Evolutionary conservation across 176 grass and related monocot species (phyloP).

Genomic region (Paspalum notatum): DNA sequence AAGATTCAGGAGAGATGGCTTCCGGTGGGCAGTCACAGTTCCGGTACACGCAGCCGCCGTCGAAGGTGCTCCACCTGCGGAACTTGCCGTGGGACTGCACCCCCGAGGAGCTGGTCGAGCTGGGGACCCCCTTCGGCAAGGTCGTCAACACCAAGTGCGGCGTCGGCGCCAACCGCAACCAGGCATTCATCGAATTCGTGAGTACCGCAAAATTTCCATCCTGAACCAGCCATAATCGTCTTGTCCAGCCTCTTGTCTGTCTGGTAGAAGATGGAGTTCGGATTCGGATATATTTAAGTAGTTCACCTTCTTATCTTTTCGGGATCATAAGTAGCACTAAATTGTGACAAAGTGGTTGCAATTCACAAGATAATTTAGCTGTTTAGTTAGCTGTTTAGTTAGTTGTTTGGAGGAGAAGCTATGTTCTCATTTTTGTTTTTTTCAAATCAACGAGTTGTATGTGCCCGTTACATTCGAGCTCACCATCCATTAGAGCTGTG

Average conservation of each 20-base stretch:
- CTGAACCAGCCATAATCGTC: not conserved
- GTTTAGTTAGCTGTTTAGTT: not conserved
- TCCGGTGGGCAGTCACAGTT: slow-evolving; percentile 81
- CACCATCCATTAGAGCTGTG: not conserved
- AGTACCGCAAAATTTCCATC: slow-evolving; percentile 29
- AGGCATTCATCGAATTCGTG: slow-evolving; percentile 95
- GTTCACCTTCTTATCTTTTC: not conserved
- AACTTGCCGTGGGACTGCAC: slow-evolving; percentile 96
- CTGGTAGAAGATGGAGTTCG: not conserved
- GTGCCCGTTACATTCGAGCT: not conserved
- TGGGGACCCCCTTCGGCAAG: slow-evolving; percentile 90
- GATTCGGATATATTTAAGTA: not conserved
- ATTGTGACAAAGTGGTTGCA: not conserved
- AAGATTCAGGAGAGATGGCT: slow-evolving; percentile 54
- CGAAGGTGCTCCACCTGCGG: slow-evolving; percentile 92
- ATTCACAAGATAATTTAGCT: not conserved
- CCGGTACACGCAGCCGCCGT: slow-evolving; percentile 84
- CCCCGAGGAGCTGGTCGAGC: slow-evolving; percentile 81
- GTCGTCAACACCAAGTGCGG: slow-evolving; percentile 95
- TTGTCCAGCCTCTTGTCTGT: not conserved
- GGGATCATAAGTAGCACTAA: not conserved
- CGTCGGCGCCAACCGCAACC: slow-evolving; percentile 91
- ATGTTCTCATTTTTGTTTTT: not conserved
- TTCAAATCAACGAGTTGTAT: not conserved
- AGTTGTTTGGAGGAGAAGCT: not conserved